phyloP scores from a whole-genome alignment of 441 rosid species.

The Syzygium syzygioides region DNA sequence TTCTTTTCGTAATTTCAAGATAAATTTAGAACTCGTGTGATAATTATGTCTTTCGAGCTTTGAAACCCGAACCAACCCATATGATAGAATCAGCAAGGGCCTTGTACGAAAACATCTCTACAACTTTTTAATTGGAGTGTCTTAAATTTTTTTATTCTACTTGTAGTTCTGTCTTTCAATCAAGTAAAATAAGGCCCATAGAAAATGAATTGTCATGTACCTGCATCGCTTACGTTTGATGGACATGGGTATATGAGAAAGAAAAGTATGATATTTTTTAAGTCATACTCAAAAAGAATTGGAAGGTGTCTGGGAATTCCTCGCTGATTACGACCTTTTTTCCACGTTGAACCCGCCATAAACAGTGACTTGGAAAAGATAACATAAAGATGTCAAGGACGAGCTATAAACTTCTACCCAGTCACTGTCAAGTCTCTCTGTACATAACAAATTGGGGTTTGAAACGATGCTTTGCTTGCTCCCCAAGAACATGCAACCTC shows the following conservation, averaged over 20 bases:
- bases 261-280: neutral
- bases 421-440: neutral
- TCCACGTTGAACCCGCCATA: neutral
- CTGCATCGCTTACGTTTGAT: neutral
- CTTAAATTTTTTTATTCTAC: neutral
- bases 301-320: neutral
- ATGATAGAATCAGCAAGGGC: neutral
- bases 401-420: neutral
- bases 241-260: neutral
- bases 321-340: neutral
- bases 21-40: fast-evolving
- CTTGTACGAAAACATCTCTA: neutral
- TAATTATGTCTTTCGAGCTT: neutral
- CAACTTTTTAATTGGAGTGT: neutral
- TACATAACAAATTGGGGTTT: neutral
- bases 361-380: neutral
- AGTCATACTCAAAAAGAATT: neutral
- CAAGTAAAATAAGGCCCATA: neutral
- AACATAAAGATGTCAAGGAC: neutral
- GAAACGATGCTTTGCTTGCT: neutral
- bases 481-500: neutral
- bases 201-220: neutral
- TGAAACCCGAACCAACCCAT: neutral
- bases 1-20: too few species aligned
- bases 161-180: neutral